These are phyloP conservation scores for Lactarius psammicola DNA, from an alignment of 768 basidiomycete genomes.

Conservation along the genomic window DNA sequence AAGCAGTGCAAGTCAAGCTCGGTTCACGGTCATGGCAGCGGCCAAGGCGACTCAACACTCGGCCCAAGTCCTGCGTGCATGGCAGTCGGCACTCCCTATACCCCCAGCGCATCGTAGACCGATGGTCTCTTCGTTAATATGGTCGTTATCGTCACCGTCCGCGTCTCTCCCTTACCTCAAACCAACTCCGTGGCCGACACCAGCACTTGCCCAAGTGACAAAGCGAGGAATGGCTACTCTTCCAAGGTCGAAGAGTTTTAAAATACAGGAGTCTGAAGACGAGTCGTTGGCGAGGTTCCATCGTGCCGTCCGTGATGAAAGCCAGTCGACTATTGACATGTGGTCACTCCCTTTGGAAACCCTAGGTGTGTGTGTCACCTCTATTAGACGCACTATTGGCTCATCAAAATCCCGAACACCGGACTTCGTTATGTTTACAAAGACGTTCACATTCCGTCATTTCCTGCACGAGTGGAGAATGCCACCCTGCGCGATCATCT, in stretches of 20 bases:
- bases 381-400: not conserved
- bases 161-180: slow-evolving; percentile 17
- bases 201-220: slow-evolving; percentile 13
- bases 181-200: slow-evolving; percentile 9
- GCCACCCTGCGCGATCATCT: slow-evolving; percentile 21
- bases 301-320: slow-evolving; percentile 21
- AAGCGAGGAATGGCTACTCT: slow-evolving; percentile 25
- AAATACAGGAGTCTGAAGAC: slow-evolving; percentile 7
- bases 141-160: slow-evolving; percentile 29
- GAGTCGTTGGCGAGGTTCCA: slow-evolving; percentile 18
- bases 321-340: slow-evolving; percentile 11
- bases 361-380: slow-evolving; percentile 17
- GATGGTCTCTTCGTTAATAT: slow-evolving; percentile 28
- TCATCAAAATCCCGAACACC: not conserved
- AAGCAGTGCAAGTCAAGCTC: not conserved
- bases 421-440: not conserved
- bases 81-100: slow-evolving; percentile 6
- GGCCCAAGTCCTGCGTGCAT: slow-evolving; percentile 14
- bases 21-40: slow-evolving; percentile 13
- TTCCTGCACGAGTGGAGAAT: slow-evolving; percentile 9
- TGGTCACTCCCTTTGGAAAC: slow-evolving; percentile 23
- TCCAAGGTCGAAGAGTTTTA: not conserved
- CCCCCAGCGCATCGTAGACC: slow-evolving; percentile 25
- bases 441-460: slow-evolving; percentile 27
- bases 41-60: slow-evolving; percentile 16